Percentiles rank a stretch among this genome's conserved stretches.
These are phyloP conservation scores for Micractinium sp. DNA, from an alignment of 139 green algal species.

Conservation along the genomic window DNA sequence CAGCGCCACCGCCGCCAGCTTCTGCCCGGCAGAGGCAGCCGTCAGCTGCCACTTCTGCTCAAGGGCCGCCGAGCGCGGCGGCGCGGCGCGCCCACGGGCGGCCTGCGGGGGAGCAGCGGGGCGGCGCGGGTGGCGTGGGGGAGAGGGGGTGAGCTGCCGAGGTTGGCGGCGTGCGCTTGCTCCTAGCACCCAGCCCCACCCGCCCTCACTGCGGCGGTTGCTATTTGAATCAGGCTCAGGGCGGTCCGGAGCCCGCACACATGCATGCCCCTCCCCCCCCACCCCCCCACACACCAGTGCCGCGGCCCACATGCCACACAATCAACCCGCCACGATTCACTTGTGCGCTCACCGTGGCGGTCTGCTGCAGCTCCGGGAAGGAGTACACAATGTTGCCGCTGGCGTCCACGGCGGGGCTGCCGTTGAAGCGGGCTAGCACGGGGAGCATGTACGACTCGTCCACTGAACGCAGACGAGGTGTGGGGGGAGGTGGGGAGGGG, in stretches of 20 bases:
- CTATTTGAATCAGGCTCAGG: no score
- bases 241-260: no score
- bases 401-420: constrained; percentile 73
- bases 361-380: constrained; percentile 86
- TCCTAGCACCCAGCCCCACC: no score
- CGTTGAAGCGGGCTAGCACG: constrained; percentile 82
- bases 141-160: background rate
- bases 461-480: background rate
- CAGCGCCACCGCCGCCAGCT: constrained; percentile 60
- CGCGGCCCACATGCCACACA: background rate
- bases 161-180: no score
- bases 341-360: constrained; percentile 40
- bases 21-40: constrained; percentile 61
- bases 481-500: no score
- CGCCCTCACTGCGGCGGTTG: no score
- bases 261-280: no score
- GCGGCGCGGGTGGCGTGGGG: background rate
- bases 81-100: background rate
- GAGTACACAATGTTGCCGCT: constrained; percentile 88
- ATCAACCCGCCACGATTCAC: no score
- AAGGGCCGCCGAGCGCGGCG: background rate
- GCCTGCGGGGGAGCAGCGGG: background rate
- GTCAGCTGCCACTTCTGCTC: constrained; percentile 51
- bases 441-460: constrained; percentile 92
- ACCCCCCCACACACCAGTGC: background rate